Base-by-base conservation (phyloP, 371 early-diverging fungal species). In the Lichtheimia hyalospora region DNA sequence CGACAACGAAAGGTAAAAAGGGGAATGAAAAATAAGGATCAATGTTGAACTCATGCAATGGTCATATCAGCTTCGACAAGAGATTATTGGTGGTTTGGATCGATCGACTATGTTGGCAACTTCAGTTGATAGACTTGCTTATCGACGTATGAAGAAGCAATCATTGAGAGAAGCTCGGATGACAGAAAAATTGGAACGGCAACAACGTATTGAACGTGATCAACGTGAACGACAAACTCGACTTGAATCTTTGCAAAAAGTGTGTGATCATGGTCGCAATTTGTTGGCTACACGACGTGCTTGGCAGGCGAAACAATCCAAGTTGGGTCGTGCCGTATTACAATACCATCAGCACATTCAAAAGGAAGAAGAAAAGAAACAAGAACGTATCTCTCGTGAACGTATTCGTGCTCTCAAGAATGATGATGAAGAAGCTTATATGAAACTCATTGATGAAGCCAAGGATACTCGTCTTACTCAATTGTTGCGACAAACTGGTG, bases 381-480 rank as follows among this genome's bases (percentile, higher is more conserved):
- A 80, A n/a, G 92, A 93, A 65, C 85, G 92, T 28, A 69, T 92
- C 10, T 85, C 92, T 1, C 92, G 90, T 74, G 97, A 97, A 73
- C 96, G 98, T 92, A 81, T 98, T 54, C 87, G 89, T 62, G 96
- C 97, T 20, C 81, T 97, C 67, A 94, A 92, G 74, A 83, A 88
- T 54, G 93, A 96, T 81, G 94, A 97, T 81, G 98, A 98, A 80
- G 96, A 93, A 60, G 96, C 94, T 0, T 97, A 98, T 69, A 78
- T 96, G 78, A 91, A 93, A 67, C 84, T 98, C 55, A 85, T 98
- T 60, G 96, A 96, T 70, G 80, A 96, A 75, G 91, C 92, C 40
- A 98, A 98, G 77, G 95, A 97, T 71, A 95, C 92, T 14, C 94
- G 98, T 67, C 89, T 97, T 63, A 89, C 92, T n/a, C 91, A 94